Conservation (phyloP, 306 rosid genomes). For the Pyrus communis region DNA sequence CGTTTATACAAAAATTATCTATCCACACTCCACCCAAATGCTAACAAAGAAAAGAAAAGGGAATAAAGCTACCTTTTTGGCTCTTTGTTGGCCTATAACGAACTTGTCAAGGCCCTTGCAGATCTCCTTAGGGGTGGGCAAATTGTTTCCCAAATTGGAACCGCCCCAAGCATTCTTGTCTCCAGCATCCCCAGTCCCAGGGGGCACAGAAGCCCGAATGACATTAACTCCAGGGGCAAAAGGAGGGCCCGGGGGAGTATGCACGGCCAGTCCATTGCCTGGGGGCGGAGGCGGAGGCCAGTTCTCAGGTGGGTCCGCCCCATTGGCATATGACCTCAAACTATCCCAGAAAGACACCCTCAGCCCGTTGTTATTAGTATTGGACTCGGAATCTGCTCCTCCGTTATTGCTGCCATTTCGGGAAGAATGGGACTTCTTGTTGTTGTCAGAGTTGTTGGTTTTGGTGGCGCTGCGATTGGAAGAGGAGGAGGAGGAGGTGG, state of each 20-base stretch:
- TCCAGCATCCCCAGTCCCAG: constrained; percentile 18
- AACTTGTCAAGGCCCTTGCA: constrained; percentile 89
- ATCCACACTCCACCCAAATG: background rate
- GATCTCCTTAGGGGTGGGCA: constrained; percentile 90
- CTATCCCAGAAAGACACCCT: constrained; percentile 56
- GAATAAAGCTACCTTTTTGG: constrained; percentile 58
- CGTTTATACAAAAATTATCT: constrained; percentile 11
- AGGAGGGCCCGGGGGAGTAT: constrained; percentile 89
- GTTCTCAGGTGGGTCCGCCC: constrained; percentile 64
- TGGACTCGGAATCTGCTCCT: constrained; percentile 11
- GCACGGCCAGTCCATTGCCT: constrained; percentile 76
- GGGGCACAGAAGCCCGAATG: constrained; percentile 50
- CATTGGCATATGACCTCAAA: constrained; percentile 36
- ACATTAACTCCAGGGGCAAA: constrained; percentile 70
- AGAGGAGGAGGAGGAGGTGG: background rate
- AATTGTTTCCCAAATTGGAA: constrained; percentile 80
- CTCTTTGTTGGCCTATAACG: constrained; percentile 87
- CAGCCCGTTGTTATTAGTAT: constrained; percentile 28
- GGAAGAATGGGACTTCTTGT: constrained; percentile 21
- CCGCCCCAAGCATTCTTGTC: constrained; percentile 82
- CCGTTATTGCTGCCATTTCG: constrained; percentile 21
- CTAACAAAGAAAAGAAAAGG: background rate
- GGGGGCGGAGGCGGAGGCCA: constrained; percentile 52
- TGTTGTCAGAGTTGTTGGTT: constrained; percentile 29
- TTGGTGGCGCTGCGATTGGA: constrained; percentile 10